Evolutionary conservation across 441 rosid genomes (phyloP).

Genomic region (Manihot esculenta): DNA sequence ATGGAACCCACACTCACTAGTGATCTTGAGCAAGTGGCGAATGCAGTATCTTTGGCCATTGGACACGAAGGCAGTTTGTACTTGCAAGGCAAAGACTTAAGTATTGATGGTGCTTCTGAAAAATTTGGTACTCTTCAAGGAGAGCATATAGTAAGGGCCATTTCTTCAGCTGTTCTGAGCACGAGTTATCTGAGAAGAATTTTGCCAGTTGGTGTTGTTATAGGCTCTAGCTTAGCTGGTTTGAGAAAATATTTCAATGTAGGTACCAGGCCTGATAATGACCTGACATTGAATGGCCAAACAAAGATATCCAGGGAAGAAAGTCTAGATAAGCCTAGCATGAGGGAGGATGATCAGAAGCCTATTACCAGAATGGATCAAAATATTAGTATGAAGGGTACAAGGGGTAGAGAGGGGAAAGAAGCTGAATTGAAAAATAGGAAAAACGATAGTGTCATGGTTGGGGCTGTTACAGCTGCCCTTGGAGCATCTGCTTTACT

Average conservation of each 20-base stretch:
- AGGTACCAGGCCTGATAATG: conserved; percentile 37
- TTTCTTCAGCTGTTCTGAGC: conserved; percentile 69
- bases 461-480: conserved; percentile 92
- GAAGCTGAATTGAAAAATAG: conserved; percentile 35
- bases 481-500: conserved; percentile 91
- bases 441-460: conserved; percentile 57
- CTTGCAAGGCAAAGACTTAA: conserved; percentile 36
- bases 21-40: conserved; percentile 76
- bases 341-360: conserved; percentile 25
- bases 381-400: conserved; percentile 24
- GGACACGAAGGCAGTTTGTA: conserved; percentile 37
- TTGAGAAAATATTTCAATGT: conserved; percentile 71
- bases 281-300: conserved; percentile 28
- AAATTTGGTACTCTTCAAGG: conserved; percentile 66
- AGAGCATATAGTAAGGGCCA: conserved; percentile 55
- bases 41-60: conserved; percentile 60
- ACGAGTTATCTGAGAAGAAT: conserved; percentile 69
- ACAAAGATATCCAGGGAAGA: conserved; percentile 30
- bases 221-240: conserved; percentile 93
- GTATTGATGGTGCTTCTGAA: conserved; percentile 29
- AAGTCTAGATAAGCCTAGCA: conserved; percentile 26
- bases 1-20: conserved; percentile 51
- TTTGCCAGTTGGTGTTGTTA: conserved; percentile 81
- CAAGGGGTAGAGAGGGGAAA: conserved; percentile 31
- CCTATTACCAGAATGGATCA: conserved; percentile 27